Evolutionary conservation across 495 filamentous ascomycete genomes (phyloP), one percentile per base, ranked within the genome.

Genomic region (Penicillium diatomitis): DNA sequence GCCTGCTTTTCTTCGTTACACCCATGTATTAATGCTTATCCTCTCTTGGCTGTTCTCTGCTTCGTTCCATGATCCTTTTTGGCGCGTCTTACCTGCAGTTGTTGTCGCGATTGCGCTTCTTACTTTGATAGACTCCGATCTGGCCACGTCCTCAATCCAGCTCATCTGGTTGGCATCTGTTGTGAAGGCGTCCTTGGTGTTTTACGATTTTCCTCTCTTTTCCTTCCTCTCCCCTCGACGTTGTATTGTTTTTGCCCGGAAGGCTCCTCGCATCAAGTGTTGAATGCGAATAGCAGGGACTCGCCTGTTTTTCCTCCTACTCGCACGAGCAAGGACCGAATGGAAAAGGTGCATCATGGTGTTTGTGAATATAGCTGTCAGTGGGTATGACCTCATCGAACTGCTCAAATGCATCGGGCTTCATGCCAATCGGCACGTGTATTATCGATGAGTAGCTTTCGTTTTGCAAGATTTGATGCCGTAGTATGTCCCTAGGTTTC

Each of bases 151-250:
- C 51, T 47, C 50, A 11, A 57, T 46, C 54, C 40, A 51, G 51
- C 51, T 56, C 46, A 46, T 60, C 44, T 53, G 57, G 55, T 55
- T 60, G 33, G 55, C 50, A 64, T 56, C 51, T 56, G 56, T 46
- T 53, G 44, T 53, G 48, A 52, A 53, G 59, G 59, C 60, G 62
- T 64, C 62, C 56, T 45, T 36, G 66, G 60, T 59, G 65, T 64
- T 57, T 46, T 58, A 47, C 54, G 56, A 54, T 51, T 46, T 58
- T 60, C 44, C 56, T 43, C 57, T 51, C 66, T 61, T 61, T 43
- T 59, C 50, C 66, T 61, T 61, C 66, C 66, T 70, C 69, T 63
- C 62, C 60, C 44, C 62, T 65, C 62, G 58, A 55, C 52, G 51
- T 54, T 55, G 35, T 51, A 20, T 20, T 20, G 20, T 20, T 20